These are phyloP conservation scores for Blastobotrys buckinghamii DNA, from an alignment of 1,139 yeast species.

Conservation along the genomic window DNA sequence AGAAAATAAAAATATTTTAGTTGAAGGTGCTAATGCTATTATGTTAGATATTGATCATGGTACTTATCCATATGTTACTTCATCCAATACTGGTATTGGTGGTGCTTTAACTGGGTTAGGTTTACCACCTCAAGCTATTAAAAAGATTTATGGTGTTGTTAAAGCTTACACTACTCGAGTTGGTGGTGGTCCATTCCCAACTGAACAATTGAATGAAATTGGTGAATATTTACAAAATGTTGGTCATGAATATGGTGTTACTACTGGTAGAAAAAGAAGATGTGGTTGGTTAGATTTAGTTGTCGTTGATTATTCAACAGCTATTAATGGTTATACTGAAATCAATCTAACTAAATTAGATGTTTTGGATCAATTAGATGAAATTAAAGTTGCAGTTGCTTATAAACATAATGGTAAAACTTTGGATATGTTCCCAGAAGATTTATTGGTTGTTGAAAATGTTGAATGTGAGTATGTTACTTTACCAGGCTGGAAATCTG, in stretches of 20 bases:
- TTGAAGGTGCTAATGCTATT: conserved; percentile 98
- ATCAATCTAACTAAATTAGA: conserved; percentile 93
- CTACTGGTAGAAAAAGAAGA: conserved; percentile 98
- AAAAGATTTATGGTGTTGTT: conserved; percentile 87
- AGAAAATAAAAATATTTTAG: conserved; percentile 74
- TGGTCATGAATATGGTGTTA: conserved; percentile 96
- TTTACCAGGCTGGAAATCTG: conserved; percentile 90
- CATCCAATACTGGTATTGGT: conserved; percentile 93
- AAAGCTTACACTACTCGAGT: conserved; percentile 98
- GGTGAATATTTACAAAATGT: conserved; percentile 87
- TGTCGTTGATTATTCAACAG: conserved; percentile 81
- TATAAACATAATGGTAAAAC: conserved; percentile 73
- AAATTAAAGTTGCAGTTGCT: conserved; percentile 79
- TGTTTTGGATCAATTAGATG: conserved; percentile 83
- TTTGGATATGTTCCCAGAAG: conserved; percentile 85
- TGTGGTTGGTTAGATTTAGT: conserved; percentile 99
- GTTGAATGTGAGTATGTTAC: conserved; percentile 89
- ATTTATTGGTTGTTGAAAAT: conserved; percentile 68
- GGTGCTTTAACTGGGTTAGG: conserved; percentile 98
- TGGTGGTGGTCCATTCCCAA: conserved; percentile 99
- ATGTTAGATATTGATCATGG: conserved; percentile 98
- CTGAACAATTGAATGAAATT: conserved; percentile 83
- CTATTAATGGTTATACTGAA: conserved; percentile 91
- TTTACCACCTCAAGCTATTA: conserved; percentile 77
- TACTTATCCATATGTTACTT: conserved; percentile 96